Evolutionary conservation across 257 asterid genomes (phyloP), one percentile per base, ranked within the genome.

Genomic region (Lantana camara): DNA sequence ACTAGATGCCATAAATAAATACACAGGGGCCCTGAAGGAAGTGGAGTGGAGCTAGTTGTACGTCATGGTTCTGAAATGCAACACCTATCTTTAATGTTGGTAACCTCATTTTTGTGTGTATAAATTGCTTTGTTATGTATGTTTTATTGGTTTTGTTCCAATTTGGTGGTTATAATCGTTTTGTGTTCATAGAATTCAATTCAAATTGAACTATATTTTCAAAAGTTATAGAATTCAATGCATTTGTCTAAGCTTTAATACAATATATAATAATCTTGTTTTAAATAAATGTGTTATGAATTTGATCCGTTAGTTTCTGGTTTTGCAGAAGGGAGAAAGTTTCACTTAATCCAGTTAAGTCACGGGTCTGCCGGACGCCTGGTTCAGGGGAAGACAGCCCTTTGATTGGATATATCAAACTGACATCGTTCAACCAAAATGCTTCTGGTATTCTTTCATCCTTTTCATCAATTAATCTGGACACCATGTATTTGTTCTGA

Each of bases 21-120:
- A 64, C 71, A 73, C 85, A 94, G 99, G 86, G 99, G 99, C 68
- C 83, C 95, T 42, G 99, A 90, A 80, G 99, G 96, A 81, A 94
- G 91, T 75, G 72, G 67, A 63, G 96, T 94, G 70, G 89, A 88
- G 62, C 79, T 94, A 52, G 63, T 78, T 59, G 76, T 90, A 63
- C 89, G 70, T 30, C 92, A 65, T 74, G 96, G 90, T 54, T 60
- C 83, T 11, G 95, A 83, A 84, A 85, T 76, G 45, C 84, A 80
- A 80, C 78, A 79, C 79, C 77, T 90, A 16, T 65, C 82, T 12
- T 73, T 94, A 70, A 75, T 60, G 99, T 94, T 81, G 44, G 97
- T 72, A 58, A 29, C 50, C 53, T 55, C 42, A 38, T 60, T 35
- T 34, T 16, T 68, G 57, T 66, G 62, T 63, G 64, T 19, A 47